Evolutionary conservation across 2,329 filamentous ascomycete genomes (phyloP).

Genomic region (Cryphonectria carpinicola): DNA sequence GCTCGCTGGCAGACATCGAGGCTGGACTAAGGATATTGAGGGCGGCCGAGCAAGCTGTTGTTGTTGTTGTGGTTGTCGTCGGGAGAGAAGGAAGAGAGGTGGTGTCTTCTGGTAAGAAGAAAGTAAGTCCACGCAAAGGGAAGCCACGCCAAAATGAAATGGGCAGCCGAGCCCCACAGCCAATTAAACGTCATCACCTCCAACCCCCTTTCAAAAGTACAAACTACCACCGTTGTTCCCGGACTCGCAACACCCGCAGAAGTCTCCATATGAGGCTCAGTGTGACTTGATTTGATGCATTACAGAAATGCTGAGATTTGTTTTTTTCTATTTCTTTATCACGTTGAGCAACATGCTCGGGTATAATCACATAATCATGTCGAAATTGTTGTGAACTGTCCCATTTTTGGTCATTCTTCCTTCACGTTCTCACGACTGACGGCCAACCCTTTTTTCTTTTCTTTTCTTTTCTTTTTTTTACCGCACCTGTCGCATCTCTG

Average conservation of each 20-base stretch:
- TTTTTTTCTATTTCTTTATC: slow-evolving; percentile 11
- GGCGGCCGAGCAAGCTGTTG: neutral
- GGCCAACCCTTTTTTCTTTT: slow-evolving; percentile 9
- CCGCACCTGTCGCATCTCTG: slow-evolving; percentile 40
- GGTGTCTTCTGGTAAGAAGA: neutral
- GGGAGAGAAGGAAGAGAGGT: slow-evolving; percentile 4
- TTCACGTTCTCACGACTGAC: neutral
- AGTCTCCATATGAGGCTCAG: neutral
- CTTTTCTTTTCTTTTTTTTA: slow-evolving; percentile 22
- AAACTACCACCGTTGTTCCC: neutral
- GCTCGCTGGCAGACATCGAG: slow-evolving; percentile 24
- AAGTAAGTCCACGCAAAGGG: slow-evolving; percentile 11
- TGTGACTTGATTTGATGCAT: neutral
- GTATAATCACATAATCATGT: slow-evolving; percentile 27
- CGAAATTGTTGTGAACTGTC: neutral
- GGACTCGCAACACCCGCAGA: neutral
- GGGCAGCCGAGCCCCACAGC: slow-evolving; percentile 25
- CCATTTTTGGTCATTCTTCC: neutral
- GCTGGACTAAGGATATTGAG: slow-evolving; percentile 19
- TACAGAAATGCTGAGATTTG: slow-evolving; percentile 1
- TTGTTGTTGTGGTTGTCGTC: neutral
- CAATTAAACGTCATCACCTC: slow-evolving; percentile 28
- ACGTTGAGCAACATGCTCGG: slow-evolving; percentile 27
- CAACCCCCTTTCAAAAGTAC: slow-evolving; percentile 3
- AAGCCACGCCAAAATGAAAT: slow-evolving; percentile 7